A percentile compares a stretch with the other conserved stretches of the same genome.
phyloP scores from a whole-genome alignment of 768 basidiomycete species.

The Tricholoma sp. region DNA sequence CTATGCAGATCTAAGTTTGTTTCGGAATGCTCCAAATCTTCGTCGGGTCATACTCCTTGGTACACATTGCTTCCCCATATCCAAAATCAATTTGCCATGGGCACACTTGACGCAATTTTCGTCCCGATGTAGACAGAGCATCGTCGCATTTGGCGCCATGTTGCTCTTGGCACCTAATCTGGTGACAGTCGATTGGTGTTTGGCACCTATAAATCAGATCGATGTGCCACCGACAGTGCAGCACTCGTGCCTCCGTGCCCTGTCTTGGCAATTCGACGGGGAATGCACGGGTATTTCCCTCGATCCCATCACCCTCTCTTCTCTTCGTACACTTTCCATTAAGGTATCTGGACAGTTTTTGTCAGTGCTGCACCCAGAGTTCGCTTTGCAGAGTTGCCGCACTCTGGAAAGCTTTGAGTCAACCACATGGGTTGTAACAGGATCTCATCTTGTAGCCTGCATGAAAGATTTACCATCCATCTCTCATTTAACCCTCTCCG shows the following conservation, averaged over 20 bases:
- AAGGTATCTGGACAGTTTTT: not conserved
- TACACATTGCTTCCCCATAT: not conserved
- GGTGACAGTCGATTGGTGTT: not conserved
- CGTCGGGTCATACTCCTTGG: not conserved
- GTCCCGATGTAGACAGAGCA: not conserved
- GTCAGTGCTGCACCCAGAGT: too few species aligned
- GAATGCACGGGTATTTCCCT: not conserved
- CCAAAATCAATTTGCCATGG: not conserved
- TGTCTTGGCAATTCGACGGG: not conserved
- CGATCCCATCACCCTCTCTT: not conserved
- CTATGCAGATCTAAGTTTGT: not conserved
- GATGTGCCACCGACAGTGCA: not conserved
- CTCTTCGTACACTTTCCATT: not conserved
- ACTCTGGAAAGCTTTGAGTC: not conserved
- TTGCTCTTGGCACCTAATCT: not conserved
- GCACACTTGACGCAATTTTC: not conserved
- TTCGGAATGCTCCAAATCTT: not conserved
- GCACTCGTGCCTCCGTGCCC: not conserved
- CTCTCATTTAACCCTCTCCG: not conserved
- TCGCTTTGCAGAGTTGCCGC: not conserved
- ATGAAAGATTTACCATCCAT: not conserved
- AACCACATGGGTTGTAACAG: not conserved
- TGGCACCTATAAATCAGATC: not conserved
- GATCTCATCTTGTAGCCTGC: not conserved
- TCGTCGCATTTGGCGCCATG: not conserved